A percentile compares a stretch with the other conserved stretches of the same genome.
Conservation (phyloP, 1,139 yeast genomes). For the Debaryomyces psychrophilus region DNA sequence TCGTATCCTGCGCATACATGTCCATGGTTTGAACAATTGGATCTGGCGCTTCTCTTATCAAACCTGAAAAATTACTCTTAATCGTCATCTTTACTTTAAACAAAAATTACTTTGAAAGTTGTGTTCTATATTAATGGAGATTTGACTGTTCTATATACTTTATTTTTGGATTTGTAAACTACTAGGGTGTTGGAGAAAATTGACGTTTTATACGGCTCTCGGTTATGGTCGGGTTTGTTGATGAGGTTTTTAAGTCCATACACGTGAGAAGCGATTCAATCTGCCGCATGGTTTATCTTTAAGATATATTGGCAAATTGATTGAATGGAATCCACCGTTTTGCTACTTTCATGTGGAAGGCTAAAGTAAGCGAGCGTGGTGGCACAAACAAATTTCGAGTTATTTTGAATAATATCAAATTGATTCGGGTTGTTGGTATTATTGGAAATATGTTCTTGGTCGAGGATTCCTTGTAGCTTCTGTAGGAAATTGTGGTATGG, state of each 20-base stretch:
- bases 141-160: background rate
- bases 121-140: background rate
- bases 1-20: conserved; percentile 30
- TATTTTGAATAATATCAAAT: conserved; percentile 30
- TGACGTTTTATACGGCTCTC: background rate
- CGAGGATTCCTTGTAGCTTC: conserved; percentile 2
- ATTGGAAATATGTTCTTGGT: background rate
- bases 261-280: background rate
- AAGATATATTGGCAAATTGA: conserved; percentile 4
- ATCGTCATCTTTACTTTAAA: conserved; percentile 24
- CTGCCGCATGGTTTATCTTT: background rate
- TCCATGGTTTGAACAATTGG: conserved; percentile 41
- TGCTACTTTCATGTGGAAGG: background rate
- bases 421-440: conserved; percentile 13
- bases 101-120: background rate
- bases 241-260: background rate
- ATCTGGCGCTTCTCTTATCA: conserved; percentile 35
- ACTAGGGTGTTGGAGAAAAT: background rate
- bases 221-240: background rate
- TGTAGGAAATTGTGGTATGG: conserved; percentile 23
- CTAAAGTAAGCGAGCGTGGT: conserved; percentile 20
- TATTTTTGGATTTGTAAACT: background rate
- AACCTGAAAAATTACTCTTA: conserved; percentile 28
- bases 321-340: background rate
- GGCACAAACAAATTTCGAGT: conserved; percentile 39